Conservation (phyloP, 2,329 filamentous ascomycete genomes). For the Rhinocladiella similis region DNA sequence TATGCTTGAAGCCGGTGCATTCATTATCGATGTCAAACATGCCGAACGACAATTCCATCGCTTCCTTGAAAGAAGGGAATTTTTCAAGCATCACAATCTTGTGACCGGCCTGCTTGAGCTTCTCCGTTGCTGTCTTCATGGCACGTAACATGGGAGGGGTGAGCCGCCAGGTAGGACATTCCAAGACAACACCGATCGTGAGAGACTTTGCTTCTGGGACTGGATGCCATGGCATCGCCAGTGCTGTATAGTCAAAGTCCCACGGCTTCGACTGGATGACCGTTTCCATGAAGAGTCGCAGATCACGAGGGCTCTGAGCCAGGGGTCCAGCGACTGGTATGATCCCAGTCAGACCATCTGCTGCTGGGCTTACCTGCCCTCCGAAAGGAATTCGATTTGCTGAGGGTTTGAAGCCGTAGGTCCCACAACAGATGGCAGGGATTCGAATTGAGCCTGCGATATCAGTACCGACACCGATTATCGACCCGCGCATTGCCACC, state of each 20-base stretch:
- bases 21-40: conserved; percentile 20
- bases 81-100: conserved; percentile 47
- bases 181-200: conserved; percentile 42
- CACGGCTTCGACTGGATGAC: conserved; percentile 43
- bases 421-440: conserved; percentile 51
- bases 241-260: conserved; percentile 49
- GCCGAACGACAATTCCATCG: conserved; percentile 10
- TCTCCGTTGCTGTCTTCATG: conserved; percentile 39
- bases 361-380: conserved; percentile 50
- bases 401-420: conserved; percentile 54
- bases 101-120: conserved; percentile 39
- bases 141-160: conserved; percentile 41
- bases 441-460: conserved; percentile 51
- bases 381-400: conserved; percentile 51
- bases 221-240: conserved; percentile 51
- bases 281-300: conserved; percentile 32
- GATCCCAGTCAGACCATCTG: conserved; percentile 53
- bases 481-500: conserved; percentile 58
- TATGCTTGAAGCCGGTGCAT: conserved; percentile 29
- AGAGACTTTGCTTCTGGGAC: conserved; percentile 26
- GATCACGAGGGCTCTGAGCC: conserved; percentile 33
- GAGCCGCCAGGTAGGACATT: conserved; percentile 36
- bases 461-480: conserved; percentile 65
- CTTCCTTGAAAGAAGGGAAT: conserved; percentile 18
- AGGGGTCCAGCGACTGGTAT: conserved; percentile 47